Evolutionary conservation across 768 basidiomycete genomes (phyloP).

Genomic region (Antrodiella citrinella): DNA sequence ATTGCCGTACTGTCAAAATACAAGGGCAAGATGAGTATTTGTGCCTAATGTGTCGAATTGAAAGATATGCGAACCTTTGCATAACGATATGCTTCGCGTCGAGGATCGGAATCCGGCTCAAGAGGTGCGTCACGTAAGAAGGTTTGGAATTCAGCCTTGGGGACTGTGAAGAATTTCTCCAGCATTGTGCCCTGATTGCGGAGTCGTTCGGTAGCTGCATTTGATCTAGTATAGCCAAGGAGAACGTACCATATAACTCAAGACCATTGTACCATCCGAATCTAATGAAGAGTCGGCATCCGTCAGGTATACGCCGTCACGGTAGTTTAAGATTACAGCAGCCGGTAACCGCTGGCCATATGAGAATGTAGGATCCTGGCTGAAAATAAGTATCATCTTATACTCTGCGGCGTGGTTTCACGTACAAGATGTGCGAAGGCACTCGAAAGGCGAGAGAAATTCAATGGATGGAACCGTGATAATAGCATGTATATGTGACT

Average conservation of each 20-base stretch:
- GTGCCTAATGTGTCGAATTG: too few species aligned
- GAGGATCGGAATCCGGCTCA: slow-evolving; percentile 25
- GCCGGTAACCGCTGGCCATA: slow-evolving; percentile 73
- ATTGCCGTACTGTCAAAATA: slow-evolving; percentile 34
- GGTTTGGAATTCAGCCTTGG: slow-evolving; percentile 52
- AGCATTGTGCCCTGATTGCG: slow-evolving; percentile 79
- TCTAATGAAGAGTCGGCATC: slow-evolving; percentile 43
- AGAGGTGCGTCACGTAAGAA: slow-evolving; percentile 32
- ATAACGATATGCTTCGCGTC: slow-evolving; percentile 78
- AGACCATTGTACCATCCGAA: slow-evolving; percentile 52
- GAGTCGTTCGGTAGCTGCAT: too few species aligned
- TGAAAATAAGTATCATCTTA: background rate
- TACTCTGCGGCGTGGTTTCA: background rate
- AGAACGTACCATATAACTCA: slow-evolving; percentile 75
- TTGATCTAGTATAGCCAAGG: too few species aligned
- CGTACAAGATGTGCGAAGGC: background rate
- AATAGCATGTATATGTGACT: slow-evolving; percentile 85
- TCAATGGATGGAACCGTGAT: slow-evolving; percentile 60
- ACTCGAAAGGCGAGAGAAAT: slow-evolving; percentile 34
- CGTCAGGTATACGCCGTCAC: slow-evolving; percentile 59
- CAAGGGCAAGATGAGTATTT: background rate
- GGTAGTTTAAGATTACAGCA: slow-evolving; percentile 56
- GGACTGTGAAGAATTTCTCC: slow-evolving; percentile 78
- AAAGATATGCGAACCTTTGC: slow-evolving; percentile 60
- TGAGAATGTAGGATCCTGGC: slow-evolving; percentile 57